phyloP scores from a whole-genome alignment of 805 yeast genomes.

The Kregervanrija delftensis region DNA sequence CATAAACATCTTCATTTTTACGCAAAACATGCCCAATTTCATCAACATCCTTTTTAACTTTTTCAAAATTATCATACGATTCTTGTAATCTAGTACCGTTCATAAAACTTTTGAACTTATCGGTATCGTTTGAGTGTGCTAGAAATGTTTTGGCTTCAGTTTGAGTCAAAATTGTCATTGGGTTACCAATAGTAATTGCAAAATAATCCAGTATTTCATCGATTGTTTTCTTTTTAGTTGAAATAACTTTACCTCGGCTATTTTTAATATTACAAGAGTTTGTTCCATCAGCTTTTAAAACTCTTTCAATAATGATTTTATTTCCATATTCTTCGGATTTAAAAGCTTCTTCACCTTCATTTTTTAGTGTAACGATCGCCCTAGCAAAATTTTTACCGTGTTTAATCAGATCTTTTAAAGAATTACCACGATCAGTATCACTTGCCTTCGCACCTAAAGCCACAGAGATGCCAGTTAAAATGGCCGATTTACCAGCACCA shows the following conservation, averaged over 20 bases:
- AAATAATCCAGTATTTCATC: slow-evolving; percentile 64
- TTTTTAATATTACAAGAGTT: slow-evolving; percentile 49
- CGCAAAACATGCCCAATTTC: slow-evolving; percentile 32
- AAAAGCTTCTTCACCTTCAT: slow-evolving; percentile 61
- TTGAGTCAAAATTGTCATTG: slow-evolving; percentile 87
- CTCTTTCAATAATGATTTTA: slow-evolving; percentile 63
- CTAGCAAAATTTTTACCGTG: slow-evolving; percentile 70
- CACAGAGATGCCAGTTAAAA: slow-evolving; percentile 78
- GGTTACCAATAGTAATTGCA: slow-evolving; percentile 78
- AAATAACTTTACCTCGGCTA: slow-evolving; percentile 43
- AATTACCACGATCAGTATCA: slow-evolving; percentile 78
- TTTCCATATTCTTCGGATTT: slow-evolving; percentile 61
- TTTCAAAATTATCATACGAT: slow-evolving; percentile 46
- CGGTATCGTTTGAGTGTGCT: slow-evolving; percentile 64
- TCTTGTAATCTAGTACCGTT: slow-evolving; percentile 71
- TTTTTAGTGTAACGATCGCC: slow-evolving; percentile 56
- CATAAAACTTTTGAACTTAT: slow-evolving; percentile 72
- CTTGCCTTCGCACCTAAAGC: slow-evolving; percentile 86
- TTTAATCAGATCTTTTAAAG: slow-evolving; percentile 62
- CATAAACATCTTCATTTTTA: slow-evolving; percentile 26
- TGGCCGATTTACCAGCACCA: slow-evolving; percentile 89
- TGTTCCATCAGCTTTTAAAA: slow-evolving; percentile 46
- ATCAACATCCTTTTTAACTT: slow-evolving; percentile 35
- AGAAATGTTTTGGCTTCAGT: slow-evolving; percentile 89
- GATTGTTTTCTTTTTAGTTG: slow-evolving; percentile 57